phyloP scores from a whole-genome alignment of 2,329 filamentous ascomycete species.

The Ophiostoma quercus region DNA sequence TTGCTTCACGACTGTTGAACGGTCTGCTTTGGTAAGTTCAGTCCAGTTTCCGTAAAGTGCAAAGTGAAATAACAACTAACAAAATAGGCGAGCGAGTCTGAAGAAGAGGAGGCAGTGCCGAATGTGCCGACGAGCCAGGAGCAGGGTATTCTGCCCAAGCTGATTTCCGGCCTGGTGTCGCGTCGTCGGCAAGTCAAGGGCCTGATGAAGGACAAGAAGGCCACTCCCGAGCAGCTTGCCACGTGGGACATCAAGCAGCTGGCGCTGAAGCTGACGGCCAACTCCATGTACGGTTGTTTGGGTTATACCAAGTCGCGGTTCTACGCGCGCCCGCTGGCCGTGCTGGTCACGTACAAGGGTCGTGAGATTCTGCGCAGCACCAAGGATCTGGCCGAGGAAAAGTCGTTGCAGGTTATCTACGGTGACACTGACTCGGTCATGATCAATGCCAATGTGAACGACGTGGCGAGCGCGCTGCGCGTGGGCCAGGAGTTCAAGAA shows the following conservation, averaged over 20 bases:
- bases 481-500: conserved; percentile 94
- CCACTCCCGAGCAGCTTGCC: conserved; percentile 77
- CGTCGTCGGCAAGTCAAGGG: conserved; percentile 89
- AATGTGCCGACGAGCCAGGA: conserved; percentile 75
- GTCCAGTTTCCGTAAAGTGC: too few species aligned
- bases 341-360: conserved; percentile 94
- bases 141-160: conserved; percentile 78
- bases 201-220: conserved; percentile 90
- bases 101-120: conserved; percentile 83
- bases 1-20: conserved; percentile 95
- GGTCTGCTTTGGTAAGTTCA: conserved; percentile 47
- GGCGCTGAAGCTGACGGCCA: conserved; percentile 93
- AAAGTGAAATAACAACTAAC: background rate
- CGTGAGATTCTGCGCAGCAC: conserved; percentile 95
- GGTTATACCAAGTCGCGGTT: conserved; percentile 96
- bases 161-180: conserved; percentile 87
- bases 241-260: conserved; percentile 98
- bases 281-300: conserved; percentile 99
- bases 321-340: conserved; percentile 88
- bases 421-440: conserved; percentile 99
- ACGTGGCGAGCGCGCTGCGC: conserved; percentile 80
- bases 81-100: conserved; percentile 31
- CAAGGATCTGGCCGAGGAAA: conserved; percentile 89
- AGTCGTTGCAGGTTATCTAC: conserved; percentile 90
- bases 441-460: conserved; percentile 98